These are phyloP conservation scores for Babesia caballi DNA, from an alignment of 169 alveolate species.

Conservation along the genomic window DNA sequence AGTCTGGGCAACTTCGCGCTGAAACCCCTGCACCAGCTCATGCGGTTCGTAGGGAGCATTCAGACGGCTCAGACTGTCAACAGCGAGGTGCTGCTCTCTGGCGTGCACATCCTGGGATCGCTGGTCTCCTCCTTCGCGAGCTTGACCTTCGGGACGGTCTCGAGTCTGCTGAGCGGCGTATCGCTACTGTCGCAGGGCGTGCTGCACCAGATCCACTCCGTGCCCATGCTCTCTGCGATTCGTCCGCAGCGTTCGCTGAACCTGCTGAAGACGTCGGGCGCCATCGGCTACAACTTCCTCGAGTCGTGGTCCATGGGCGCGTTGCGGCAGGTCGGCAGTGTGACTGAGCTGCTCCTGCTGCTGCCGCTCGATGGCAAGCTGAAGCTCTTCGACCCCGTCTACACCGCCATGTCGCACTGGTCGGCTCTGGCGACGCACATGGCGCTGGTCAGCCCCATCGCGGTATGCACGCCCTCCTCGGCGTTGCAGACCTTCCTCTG, in stretches of 20 bases:
- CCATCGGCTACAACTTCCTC: conserved; percentile 72
- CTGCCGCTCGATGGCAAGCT: conserved; percentile 68
- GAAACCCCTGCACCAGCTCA: conserved; percentile 60
- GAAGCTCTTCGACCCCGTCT: conserved; percentile 53
- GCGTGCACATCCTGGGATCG: conserved; percentile 65
- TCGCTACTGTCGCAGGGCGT: conserved; percentile 70
- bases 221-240: conserved; percentile 71
- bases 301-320: conserved; percentile 73
- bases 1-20: conserved; percentile 67
- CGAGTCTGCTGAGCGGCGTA: conserved; percentile 64
- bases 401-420: conserved; percentile 58
- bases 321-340: conserved; percentile 44
- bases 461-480: conserved; percentile 37
- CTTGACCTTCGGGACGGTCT: conserved; percentile 39
- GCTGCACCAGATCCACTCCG: conserved; percentile 75
- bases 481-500: conserved; percentile 26
- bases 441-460: conserved; percentile 37
- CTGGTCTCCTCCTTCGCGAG: conserved; percentile 49
- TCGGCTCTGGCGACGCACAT: conserved; percentile 41
- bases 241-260: conserved; percentile 68
- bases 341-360: conserved; percentile 64
- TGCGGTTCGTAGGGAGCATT: conserved; percentile 29
- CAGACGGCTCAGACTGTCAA: conserved; percentile 21
- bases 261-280: conserved; percentile 64
- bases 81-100: conserved; percentile 48